Evolutionary conservation across 306 rosid genomes (phyloP).

Genomic region (Herpetospermum pedunculosum): DNA sequence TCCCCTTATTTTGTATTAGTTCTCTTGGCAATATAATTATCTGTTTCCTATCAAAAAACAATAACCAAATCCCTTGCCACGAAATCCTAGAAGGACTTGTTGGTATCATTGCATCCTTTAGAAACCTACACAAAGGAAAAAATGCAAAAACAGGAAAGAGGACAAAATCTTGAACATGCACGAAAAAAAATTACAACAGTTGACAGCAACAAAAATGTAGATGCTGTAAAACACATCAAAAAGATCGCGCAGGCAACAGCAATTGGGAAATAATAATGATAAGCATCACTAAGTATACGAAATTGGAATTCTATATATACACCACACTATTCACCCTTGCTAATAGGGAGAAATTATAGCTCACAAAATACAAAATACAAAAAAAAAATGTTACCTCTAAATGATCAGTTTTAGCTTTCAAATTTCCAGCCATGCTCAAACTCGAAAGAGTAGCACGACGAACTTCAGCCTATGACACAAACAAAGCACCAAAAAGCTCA

Average conservation of each 20-base stretch:
- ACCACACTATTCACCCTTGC: not conserved
- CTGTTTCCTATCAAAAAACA: no score
- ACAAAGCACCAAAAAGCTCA: not conserved
- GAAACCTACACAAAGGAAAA: no score
- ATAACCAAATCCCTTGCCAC: no score
- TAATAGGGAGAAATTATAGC: not conserved
- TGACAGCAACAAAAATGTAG: not conserved
- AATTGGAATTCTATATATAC: not conserved
- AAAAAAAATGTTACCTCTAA: conserved; percentile 36
- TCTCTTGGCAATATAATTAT: no score
- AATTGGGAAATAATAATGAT: not conserved
- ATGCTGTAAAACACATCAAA: not conserved
- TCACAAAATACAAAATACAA: not conserved
- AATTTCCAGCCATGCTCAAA: conserved; percentile 34
- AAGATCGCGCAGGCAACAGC: not conserved
- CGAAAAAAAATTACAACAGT: not conserved
- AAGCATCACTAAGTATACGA: not conserved
- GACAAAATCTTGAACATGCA: not conserved
- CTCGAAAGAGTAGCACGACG: conserved; percentile 50
- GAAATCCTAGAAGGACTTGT: no score
- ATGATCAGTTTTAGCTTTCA: conserved; percentile 32
- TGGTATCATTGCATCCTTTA: not conserved
- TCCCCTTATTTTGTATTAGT: no score
- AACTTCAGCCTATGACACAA: conserved; percentile 57
- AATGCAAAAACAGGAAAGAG: not conserved